Base-by-base conservation (phyloP, 2,329 filamentous ascomycete genomes). In the Aureobasidium lini region DNA sequence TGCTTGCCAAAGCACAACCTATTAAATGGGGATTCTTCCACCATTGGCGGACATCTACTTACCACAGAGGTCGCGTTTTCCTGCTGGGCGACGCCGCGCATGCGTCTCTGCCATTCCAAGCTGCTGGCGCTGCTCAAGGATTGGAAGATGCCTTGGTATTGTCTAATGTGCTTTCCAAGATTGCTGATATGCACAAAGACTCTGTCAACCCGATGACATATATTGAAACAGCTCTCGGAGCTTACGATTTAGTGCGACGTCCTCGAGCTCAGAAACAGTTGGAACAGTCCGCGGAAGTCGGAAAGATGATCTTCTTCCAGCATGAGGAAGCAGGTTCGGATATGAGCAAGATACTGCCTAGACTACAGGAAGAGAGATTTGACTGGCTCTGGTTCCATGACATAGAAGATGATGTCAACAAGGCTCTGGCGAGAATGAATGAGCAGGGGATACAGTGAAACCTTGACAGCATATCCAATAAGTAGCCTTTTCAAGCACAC, bases 1-100 rank as follows among this genome's bases (percentile, higher is more conserved):
- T 47, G 6, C 42, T 57, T 3, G 32, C 32, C 4, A 37, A 34
- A 18, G 39, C 39, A 5, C 36, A 47, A 16, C 53, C 53, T 34
- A 13, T 57, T 28, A 40, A 47, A 37, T 57, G 53, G 53, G 37
- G 39, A 7, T 34, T 57, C n/a, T 57, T 43, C 18, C 53, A 57
- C 29, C 53, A 57, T 15, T 43, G 29, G 39, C n/a, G 18, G 1
- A 57, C 53, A 29, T 46, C 53, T 0, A 47, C 42, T 6, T 57
- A 57, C 31, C 15, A 37, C n/a, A 5, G 31, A 11, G 39, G 34
- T 6, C 53, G 42, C 6, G 39, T 46, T 28, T 13, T 15, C 7
- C 53, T 57, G 32, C n/a, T 57, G 6, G 53, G 53, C 6, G 53
- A 57, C 10, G 18, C 29, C 5, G 53, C 53, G 1, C 53, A 57